phyloP scores from a whole-genome alignment of 2,329 filamentous ascomycete genomes.

The Phaeomoniella chlamydospora region DNA sequence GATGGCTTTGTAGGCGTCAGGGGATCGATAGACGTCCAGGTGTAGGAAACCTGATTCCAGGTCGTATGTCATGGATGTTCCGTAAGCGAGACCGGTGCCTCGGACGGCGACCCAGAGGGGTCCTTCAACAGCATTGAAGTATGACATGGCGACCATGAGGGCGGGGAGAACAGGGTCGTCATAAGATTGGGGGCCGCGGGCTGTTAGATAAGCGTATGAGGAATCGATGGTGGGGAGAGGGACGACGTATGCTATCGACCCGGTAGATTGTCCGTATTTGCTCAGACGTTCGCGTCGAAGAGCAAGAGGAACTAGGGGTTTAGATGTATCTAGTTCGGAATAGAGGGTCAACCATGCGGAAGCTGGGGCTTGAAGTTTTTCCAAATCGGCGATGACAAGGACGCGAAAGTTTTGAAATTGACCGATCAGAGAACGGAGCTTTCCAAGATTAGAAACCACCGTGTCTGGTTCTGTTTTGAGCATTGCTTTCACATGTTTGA shows the following conservation, averaged over 20 bases:
- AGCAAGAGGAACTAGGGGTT: conserved; percentile 54
- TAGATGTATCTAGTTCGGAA: conserved; percentile 33
- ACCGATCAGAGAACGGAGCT: conserved; percentile 62
- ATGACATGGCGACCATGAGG: conserved; percentile 75
- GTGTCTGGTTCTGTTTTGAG: conserved; percentile 61
- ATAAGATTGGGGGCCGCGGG: conserved; percentile 60
- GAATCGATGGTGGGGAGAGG: conserved; percentile 89
- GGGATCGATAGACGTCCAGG: conserved; percentile 80
- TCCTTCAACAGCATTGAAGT: conserved; percentile 85
- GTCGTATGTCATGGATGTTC: conserved; percentile 63
- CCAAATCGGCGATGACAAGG: conserved; percentile 68
- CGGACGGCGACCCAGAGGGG: conserved; percentile 89
- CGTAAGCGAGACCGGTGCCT: conserved; percentile 86
- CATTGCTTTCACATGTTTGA: conserved; percentile 71
- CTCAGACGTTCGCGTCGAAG: conserved; percentile 59
- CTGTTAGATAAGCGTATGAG: conserved; percentile 68
- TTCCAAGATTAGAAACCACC: conserved; percentile 64
- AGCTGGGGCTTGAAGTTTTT: conserved; percentile 59
- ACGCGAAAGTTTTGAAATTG: conserved; percentile 74
- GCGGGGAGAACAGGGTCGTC: conserved; percentile 66
- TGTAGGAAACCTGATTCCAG: conserved; percentile 67
- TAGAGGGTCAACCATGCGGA: conserved; percentile 60
- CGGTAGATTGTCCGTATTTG: conserved; percentile 58
- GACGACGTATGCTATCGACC: conserved; percentile 62
- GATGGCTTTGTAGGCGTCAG: conserved; percentile 79